Evolutionary conservation across 805 yeast genomes (phyloP), one percentile per base, ranked within the genome.

Genomic region (Wickerhamiella lipophila): DNA sequence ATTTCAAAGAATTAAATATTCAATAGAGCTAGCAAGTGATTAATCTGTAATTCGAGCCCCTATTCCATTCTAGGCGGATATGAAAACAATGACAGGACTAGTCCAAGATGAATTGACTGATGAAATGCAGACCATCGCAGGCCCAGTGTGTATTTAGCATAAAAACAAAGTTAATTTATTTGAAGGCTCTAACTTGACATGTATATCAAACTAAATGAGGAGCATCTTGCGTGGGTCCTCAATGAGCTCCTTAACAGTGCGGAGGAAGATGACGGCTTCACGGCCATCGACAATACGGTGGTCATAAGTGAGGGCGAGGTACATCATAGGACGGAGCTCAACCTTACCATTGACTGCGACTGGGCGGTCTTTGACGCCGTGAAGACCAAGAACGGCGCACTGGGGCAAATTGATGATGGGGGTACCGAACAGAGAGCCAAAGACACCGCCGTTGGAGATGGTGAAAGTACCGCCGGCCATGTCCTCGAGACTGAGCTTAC

Each of bases 391-490:
- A 21, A 92, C 98, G 41, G 97, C 96, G 52, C 95, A 87, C 73
- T 92, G 98, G 49, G 98, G 98, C 78, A 83, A 71, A 77, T 92
- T 92, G 67, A 92, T 89, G 69, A 92, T 92, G 63, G 98, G 98
- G 47, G 98, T 92, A 67, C 98, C 98, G 68, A 83, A 86, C 58
- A 92, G 74, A 22, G 97, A 92, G 56, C 98, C 98, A 63, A 92
- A 92, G 51, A 92, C 96, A 69, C 98, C 98, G 67, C 98, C 98
- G 73, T 92, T 92, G 49, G 97, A 92, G 62, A 92, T 92, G 63
- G 98, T 92, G 76, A 92, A 88, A 52, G 97, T 88, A 68, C 98
- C 98, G 68, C 98, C 98, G 53, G 96, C 77, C 97, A 92, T 89
- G 69, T 92, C 98, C 74, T 92, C 98, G 56, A 92, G 71, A 49